Evolutionary conservation across 2,329 filamentous ascomycete genomes (phyloP).

Genomic region (Pseudogymnoascus sp.): DNA sequence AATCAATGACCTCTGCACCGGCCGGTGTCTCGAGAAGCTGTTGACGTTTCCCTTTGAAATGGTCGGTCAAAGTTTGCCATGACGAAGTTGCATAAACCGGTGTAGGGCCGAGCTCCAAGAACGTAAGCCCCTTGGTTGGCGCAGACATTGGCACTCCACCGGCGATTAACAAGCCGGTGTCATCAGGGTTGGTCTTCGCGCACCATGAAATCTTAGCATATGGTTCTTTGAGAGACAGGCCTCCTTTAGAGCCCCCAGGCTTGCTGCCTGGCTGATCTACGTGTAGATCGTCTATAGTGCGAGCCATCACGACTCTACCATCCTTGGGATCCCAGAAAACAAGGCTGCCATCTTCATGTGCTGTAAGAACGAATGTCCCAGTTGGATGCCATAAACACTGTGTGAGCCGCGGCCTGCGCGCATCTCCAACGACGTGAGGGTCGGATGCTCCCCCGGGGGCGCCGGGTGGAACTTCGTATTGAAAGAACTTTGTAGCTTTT

Average conservation of each 20-base stretch:
- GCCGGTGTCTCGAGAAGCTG: constrained; percentile 67
- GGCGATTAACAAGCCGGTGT: constrained; percentile 80
- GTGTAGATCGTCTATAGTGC: constrained; percentile 67
- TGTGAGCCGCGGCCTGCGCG: constrained; percentile 66
- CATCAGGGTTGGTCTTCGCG: constrained; percentile 86
- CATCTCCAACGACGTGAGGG: constrained; percentile 50
- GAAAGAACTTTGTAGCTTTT: constrained; percentile 66
- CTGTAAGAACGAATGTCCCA: constrained; percentile 35
- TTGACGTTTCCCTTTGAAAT: constrained; percentile 71
- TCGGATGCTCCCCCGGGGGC: constrained; percentile 69
- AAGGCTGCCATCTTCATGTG: constrained; percentile 63
- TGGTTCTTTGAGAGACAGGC: constrained; percentile 59
- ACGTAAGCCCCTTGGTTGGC: constrained; percentile 69
- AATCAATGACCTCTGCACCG: constrained; percentile 69
- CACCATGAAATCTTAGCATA: constrained; percentile 83
- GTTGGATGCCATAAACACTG: constrained; percentile 93
- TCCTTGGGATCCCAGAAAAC: constrained; percentile 95
- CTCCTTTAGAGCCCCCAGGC: constrained; percentile 38
- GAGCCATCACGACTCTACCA: constrained; percentile 72
- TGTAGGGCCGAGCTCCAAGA: constrained; percentile 81
- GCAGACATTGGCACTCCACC: constrained; percentile 67
- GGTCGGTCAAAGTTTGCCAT: constrained; percentile 73
- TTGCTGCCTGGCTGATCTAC: constrained; percentile 58
- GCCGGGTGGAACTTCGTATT: constrained; percentile 73
- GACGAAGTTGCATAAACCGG: constrained; percentile 86